Conservation (phyloP, 164 flowering plant species). For the Annona squamosa region DNA sequence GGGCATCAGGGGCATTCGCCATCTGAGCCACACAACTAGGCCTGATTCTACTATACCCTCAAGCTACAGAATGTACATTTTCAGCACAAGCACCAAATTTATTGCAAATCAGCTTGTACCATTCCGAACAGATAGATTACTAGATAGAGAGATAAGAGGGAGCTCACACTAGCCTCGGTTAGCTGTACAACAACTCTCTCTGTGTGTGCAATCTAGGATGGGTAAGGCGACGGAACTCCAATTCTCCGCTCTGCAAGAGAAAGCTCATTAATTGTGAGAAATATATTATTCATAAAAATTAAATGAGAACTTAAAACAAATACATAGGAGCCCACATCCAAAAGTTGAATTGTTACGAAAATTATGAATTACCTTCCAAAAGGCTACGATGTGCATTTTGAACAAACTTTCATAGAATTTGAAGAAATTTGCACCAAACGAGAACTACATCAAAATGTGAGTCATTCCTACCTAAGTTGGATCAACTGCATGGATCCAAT, state of each 20-base stretch:
- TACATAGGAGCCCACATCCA: neutral
- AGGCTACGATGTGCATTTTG: too few relatives aligned
- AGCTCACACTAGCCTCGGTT: constrained; percentile 53
- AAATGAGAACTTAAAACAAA: neutral
- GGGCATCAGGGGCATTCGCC: constrained; percentile 46
- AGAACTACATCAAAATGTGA: too few relatives aligned
- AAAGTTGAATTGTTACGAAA: too few relatives aligned
- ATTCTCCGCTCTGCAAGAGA: constrained; percentile 71
- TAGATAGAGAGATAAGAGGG: constrained; percentile 19
- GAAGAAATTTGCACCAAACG: too few relatives aligned
- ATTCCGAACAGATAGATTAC: constrained; percentile 25
- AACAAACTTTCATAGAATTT: too few relatives aligned
- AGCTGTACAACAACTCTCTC: constrained; percentile 70
- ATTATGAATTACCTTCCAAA: too few relatives aligned
- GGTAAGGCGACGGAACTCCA: constrained; percentile 39
- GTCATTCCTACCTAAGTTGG: too few relatives aligned
- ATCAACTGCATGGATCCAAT: too few relatives aligned
- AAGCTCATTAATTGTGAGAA: neutral
- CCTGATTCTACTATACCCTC: constrained; percentile 65
- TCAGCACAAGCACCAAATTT: constrained; percentile 47
- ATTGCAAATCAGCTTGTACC: constrained; percentile 33
- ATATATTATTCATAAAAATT: too few relatives aligned
- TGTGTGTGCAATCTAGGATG: constrained; percentile 31
- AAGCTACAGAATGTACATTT: constrained; percentile 61
- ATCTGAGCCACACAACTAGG: constrained; percentile 45